Base-by-base conservation (phyloP, 495 filamentous ascomycete species). In the Penicillium coprophilum region DNA sequence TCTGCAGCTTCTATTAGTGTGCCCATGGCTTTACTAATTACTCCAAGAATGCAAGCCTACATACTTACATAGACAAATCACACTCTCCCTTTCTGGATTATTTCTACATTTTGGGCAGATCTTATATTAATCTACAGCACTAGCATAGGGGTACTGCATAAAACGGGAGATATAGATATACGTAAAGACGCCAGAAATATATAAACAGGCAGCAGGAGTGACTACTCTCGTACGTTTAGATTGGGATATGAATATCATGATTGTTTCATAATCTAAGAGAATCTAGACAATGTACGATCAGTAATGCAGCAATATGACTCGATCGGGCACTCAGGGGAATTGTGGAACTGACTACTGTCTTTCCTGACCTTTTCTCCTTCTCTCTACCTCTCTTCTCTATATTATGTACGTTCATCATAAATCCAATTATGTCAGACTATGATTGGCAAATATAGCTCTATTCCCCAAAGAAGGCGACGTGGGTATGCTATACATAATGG, bases 401-500 rank as follows among this genome's bases (percentile, higher is more conserved):
- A 6, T 23, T n/a, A 23, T 13, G 12, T 19, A 27, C 17, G 44
- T 34, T 17, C n/a, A 23, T 0, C 3, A 36, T 17, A 7, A 8
- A 45, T n/a, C n/a, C 28, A 12, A 20, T 12, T 3, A 53, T 53
- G 39, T 6, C 24, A 27, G 27, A 4, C 15, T 24, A 28, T 44
- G 38, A 8, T 19, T 19, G 28, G 39, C 6, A 45, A 30, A 32
- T 6, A 23, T 23, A 19, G 6, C 27, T 34, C 10, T 0, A 21
- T 24, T 2, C 53, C 31, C 38, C 52, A 53, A 23, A 60, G 68
- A 44, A 64, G 66, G 31, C 59, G 66, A 27, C n/a, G n/a, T n/a
- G n/a, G 68, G 71, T 53, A 68, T n/a, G 68, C 46, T 73, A 68
- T 43, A 64, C 64, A 10, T 66, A 73, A 43, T 73, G 70, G 46